Conservation (phyloP, 306 rosid species). For the Albizia julibrissin region DNA sequence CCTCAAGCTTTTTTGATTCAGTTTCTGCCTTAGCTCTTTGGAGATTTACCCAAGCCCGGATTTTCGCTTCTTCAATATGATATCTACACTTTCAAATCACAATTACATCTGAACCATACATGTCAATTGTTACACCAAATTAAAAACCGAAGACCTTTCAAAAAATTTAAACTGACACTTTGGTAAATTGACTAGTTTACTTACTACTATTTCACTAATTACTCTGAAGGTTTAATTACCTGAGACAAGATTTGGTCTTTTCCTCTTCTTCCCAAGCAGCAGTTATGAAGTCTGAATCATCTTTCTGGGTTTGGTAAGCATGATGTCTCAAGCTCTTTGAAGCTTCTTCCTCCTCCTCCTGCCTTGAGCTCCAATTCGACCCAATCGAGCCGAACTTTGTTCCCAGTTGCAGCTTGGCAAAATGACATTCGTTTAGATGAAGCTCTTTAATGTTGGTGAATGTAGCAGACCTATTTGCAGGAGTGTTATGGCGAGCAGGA, state of each 20-base stretch:
- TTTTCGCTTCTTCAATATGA: background rate
- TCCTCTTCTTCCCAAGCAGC: background rate
- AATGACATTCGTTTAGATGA: background rate
- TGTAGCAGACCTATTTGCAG: background rate
- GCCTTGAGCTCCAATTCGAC: slow-evolving; percentile 3
- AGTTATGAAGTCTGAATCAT: background rate
- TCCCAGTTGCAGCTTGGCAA: background rate
- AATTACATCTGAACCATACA: background rate
- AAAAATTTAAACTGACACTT: background rate
- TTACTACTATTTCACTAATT: background rate
- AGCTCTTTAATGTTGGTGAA: background rate
- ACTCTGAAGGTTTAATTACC: background rate
- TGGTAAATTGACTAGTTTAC: background rate
- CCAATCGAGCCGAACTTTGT: background rate
- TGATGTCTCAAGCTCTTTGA: slow-evolving; percentile 5
- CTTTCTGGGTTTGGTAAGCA: background rate
- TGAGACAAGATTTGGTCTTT: background rate
- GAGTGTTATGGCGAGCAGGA: slow-evolving; percentile 1
- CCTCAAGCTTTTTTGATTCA: slow-evolving; percentile 1
- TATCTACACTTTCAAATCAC: background rate
- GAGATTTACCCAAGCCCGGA: background rate
- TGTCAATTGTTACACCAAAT: background rate
- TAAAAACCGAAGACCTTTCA: background rate
- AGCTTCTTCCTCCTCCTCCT: background rate
- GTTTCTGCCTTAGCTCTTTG: background rate